Conservation (phyloP, 2,329 filamentous ascomycete genomes). For the Pyricularia grisea region DNA sequence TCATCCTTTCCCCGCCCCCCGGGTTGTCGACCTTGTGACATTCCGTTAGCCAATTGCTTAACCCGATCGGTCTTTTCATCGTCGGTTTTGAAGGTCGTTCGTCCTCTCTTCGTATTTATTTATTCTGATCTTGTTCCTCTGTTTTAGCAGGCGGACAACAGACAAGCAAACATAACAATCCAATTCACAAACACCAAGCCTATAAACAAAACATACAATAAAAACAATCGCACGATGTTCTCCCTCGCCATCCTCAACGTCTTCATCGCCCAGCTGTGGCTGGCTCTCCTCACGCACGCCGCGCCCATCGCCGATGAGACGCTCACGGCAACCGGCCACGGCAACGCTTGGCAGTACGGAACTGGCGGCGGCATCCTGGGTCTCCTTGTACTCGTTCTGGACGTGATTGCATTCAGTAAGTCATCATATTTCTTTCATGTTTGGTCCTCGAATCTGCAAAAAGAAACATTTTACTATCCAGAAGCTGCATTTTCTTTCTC, state of each 20-base stretch:
- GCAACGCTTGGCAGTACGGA: constrained; percentile 46
- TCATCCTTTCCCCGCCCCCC: too few species aligned
- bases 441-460: too few species aligned
- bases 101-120: neutral
- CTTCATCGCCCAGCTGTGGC: constrained; percentile 42
- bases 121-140: neutral
- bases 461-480: too few species aligned
- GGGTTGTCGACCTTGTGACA: neutral
- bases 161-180: neutral
- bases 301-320: constrained; percentile 29
- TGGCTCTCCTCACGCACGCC: constrained; percentile 38
- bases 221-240: neutral
- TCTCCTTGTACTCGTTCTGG: constrained; percentile 50
- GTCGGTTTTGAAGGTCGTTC: neutral
- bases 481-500: too few species aligned
- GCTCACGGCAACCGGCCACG: constrained; percentile 24
- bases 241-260: constrained; percentile 18
- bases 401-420: constrained; percentile 55
- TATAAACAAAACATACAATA: constrained; percentile 1
- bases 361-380: constrained; percentile 52
- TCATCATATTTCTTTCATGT: neutral
- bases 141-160: neutral
- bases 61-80: neutral
- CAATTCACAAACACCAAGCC: neutral
- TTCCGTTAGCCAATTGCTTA: neutral